These are phyloP conservation scores for Hypoxylon fragiforme DNA, from an alignment of 495 filamentous ascomycete species.

Conservation along the genomic window DNA sequence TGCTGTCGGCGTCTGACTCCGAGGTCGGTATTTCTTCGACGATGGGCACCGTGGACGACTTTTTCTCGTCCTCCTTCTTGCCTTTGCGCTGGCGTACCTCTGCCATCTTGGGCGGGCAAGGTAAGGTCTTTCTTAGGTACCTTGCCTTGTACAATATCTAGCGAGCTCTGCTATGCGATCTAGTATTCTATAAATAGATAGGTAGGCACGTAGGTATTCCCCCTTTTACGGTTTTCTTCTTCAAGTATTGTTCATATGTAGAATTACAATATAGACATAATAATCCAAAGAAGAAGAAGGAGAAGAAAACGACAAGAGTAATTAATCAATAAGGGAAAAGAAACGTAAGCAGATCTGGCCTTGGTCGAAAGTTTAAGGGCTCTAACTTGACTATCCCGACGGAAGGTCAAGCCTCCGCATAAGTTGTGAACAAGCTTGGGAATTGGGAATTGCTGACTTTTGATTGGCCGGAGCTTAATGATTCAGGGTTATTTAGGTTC, in stretches of 20 bases:
- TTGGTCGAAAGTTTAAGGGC: slow-evolving; percentile 7
- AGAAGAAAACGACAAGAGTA: neutral
- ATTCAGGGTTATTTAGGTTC: neutral
- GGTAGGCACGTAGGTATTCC: no score
- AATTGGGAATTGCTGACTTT: slow-evolving; percentile 13
- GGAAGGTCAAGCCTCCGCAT: slow-evolving; percentile 24
- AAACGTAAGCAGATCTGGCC: slow-evolving; percentile 25
- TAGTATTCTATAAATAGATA: no score
- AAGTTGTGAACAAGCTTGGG: no score
- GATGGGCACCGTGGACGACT: slow-evolving; percentile 3
- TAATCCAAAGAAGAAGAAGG: no score
- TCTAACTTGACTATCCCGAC: slow-evolving; percentile 8
- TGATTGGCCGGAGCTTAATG: slow-evolving; percentile 19
- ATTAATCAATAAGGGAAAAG: neutral
- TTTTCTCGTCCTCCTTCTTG: slow-evolving; percentile 11
- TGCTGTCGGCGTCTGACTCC: slow-evolving; percentile 29
- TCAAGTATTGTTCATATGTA: no score
- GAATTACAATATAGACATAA: no score
- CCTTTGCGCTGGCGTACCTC: slow-evolving; percentile 36
- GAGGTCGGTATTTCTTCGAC: slow-evolving; percentile 36
- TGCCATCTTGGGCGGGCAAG: slow-evolving; percentile 23
- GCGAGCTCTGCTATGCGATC: neutral
- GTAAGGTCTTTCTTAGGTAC: neutral
- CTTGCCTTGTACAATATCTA: neutral
- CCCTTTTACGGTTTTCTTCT: no score